Conservation (phyloP, 371 early-diverging fungal genomes). For the Mucor irregularis region DNA sequence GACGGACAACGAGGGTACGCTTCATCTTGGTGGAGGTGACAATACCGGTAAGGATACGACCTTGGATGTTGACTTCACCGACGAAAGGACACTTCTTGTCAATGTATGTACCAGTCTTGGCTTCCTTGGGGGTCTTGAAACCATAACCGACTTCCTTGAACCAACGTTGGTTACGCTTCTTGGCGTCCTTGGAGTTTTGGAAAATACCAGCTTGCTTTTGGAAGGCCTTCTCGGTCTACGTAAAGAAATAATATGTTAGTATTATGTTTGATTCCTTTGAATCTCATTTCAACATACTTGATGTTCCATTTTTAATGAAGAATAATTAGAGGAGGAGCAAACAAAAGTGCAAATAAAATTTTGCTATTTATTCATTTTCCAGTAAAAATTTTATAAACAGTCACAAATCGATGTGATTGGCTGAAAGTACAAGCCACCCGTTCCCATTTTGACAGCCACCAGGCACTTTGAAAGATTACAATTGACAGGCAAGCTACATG, state of each 20-base stretch:
- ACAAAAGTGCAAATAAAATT: background rate
- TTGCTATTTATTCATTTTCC: background rate
- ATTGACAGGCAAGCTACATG: too few species aligned
- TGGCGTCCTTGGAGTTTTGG: conserved; percentile 86
- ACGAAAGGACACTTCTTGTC: conserved; percentile 99
- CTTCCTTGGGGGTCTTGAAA: conserved; percentile 99
- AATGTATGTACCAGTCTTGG: conserved; percentile 95
- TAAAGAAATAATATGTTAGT: background rate
- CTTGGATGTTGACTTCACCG: conserved; percentile 97
- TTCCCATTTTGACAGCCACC: too few species aligned
- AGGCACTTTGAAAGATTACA: too few species aligned
- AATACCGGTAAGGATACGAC: conserved; percentile 97
- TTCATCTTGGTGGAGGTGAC: conserved; percentile 99
- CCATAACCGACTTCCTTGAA: conserved; percentile 99
- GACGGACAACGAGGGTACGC: conserved; percentile 97
- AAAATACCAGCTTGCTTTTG: conserved; percentile 98
- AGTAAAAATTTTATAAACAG: conserved; percentile 8
- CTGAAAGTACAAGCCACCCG: conserved; percentile 12
- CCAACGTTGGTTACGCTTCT: conserved; percentile 86
- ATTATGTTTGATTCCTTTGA: too few species aligned
- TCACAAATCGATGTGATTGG: conserved; percentile 10
- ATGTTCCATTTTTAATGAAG: conserved; percentile 27
- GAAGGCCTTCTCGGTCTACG: conserved; percentile 86
- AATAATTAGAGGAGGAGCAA: conserved; percentile 22
- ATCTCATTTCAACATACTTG: conserved; percentile 21